Conservation (phyloP, 345 rosid species). For the Heritiera littoralis region DNA sequence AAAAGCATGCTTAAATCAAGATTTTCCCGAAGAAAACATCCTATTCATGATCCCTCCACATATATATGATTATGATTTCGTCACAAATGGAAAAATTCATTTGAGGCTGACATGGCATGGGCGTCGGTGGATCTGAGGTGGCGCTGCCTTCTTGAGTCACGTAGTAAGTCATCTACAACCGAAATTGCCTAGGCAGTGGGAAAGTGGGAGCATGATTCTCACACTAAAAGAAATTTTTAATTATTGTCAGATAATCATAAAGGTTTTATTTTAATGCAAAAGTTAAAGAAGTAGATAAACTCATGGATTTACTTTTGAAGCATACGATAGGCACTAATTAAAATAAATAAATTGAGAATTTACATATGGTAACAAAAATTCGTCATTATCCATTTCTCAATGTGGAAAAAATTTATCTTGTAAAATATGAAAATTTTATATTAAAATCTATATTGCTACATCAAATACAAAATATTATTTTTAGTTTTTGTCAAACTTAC, state of each 20-base stretch:
- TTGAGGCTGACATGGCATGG: background rate
- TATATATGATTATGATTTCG: conserved; percentile 9
- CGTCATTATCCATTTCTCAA: background rate
- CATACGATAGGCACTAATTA: conserved; percentile 16
- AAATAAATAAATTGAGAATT: background rate
- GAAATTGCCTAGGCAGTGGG: conserved; percentile 20
- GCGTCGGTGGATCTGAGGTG: conserved; percentile 34
- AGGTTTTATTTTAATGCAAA: conserved; percentile 17
- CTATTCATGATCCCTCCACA: conserved; percentile 34
- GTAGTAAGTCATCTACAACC: conserved; percentile 34
- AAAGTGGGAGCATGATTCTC: conserved; percentile 17
- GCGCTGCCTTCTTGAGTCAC: conserved; percentile 29
- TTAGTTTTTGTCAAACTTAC: too few relatives aligned
- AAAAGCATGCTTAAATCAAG: conserved; percentile 21
- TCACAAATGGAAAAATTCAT: conserved; percentile 13
- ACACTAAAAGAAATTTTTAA: background rate
- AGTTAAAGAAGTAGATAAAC: conserved; percentile 22
- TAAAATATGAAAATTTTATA: too few relatives aligned
- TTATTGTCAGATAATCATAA: conserved; percentile 29
- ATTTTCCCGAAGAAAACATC: conserved; percentile 16
- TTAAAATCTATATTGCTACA: too few relatives aligned
- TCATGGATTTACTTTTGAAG: conserved; percentile 29
- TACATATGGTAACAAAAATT: background rate
- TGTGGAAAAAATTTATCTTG: too few relatives aligned
- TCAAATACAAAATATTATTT: too few relatives aligned